Evolutionary conservation across 2,329 filamentous ascomycete genomes (phyloP).

Genomic region (Aspergillus thermomutatus): DNA sequence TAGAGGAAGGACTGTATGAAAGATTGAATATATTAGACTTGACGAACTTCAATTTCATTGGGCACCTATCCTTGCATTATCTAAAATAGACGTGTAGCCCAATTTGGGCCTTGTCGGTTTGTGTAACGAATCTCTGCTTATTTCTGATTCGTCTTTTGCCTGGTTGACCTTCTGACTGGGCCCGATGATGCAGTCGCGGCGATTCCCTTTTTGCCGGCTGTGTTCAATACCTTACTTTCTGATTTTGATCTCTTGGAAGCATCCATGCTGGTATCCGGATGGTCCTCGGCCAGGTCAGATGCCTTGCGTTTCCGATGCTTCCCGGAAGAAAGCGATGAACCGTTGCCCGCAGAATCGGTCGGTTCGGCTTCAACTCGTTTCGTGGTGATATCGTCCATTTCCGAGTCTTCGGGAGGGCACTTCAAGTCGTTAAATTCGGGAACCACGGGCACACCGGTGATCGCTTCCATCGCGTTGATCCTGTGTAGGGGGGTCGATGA

Average conservation of each 20-base stretch:
- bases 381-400: background rate
- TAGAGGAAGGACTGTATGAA: constrained; percentile 6
- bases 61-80: background rate
- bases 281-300: constrained; percentile 3
- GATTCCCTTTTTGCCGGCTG: constrained; percentile 10
- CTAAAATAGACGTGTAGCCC: background rate
- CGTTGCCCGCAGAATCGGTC: background rate
- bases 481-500: constrained; percentile 7
- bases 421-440: background rate
- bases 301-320: constrained; percentile 23
- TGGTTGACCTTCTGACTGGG: constrained; percentile 26
- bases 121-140: background rate
- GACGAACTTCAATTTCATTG: background rate
- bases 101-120: background rate
- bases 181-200: constrained; percentile 15
- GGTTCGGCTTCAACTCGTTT: background rate
- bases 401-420: background rate
- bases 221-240: constrained; percentile 24
- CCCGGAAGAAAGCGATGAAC: constrained; percentile 1
- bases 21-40: background rate
- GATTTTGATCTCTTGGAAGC: constrained; percentile 12
- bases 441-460: background rate
- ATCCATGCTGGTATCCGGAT: background rate
- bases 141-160: constrained; percentile 24
- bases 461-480: background rate